Base-by-base conservation (phyloP, 306 rosid species). In the Medicago lupulina region DNA sequence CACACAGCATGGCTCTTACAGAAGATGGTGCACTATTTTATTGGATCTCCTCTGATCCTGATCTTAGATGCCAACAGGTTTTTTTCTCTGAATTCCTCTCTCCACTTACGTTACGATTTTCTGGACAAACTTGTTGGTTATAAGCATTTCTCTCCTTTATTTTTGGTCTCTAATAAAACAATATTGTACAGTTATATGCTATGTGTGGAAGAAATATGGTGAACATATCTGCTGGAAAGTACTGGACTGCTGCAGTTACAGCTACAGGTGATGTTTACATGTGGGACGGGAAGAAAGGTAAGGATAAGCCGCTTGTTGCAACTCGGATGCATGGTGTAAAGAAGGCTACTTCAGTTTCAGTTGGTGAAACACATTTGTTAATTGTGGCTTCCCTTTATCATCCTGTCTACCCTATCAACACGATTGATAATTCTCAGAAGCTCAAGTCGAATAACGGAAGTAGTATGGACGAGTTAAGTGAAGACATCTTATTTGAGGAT, bases 271-370 rank as follows among this genome's bases (percentile, higher is more conserved):
- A 95, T 78, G 89, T 95, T 68, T 95, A 89, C 84, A 79, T 83
- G 90, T 95, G 98, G 93, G 97, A 95, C 74, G 98, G 91, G 79
- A 95, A 95, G 85, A 92, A 83, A 79, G 89, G 88, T 19, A 89
- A 80, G 86, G 97, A 92, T 78, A 92, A 90, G 87, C 97, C 88
- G 58, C 96, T 85, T 17, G 76, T 83, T 84, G 85, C 82, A 46
- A 84, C 89, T 70, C 93, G 96, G 74, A 81, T 95, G 80, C 89
- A 84, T 74, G 96, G 98, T 69, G 82, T 89, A 66, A 95, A 95
- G 92, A 86, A 83, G 85, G 97, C 91, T 84, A 86, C 92, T 46
- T 88, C 97, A 66, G 97, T 89, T 80, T 86, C 97, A 18, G 97
- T 86, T 59, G 98, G 98, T 63, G 98, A 95, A 86, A 89, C 98